Conservation (phyloP, 441 rosid species). For the Melastoma candidum region DNA sequence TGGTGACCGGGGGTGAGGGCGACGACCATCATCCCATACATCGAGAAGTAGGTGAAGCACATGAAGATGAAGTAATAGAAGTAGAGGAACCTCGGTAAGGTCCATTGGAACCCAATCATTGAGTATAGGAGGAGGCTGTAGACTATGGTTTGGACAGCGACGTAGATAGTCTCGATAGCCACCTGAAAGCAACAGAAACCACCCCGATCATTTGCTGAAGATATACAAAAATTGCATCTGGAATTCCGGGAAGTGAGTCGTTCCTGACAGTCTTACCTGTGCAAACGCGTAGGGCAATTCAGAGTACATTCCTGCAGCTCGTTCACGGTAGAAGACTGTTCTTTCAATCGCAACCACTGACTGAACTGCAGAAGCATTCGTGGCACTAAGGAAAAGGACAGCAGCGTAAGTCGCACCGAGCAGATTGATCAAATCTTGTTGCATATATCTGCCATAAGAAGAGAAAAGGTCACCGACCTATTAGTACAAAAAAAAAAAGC, state of each 20-base stretch:
- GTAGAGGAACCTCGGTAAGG: slow-evolving; percentile 37
- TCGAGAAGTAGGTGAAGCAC: slow-evolving; percentile 56
- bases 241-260: too few species aligned
- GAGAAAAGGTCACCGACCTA: neutral
- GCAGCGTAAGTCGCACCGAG: slow-evolving; percentile 81
- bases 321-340: slow-evolving; percentile 83
- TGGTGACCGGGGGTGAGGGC: slow-evolving; percentile 73
- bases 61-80: slow-evolving; percentile 49
- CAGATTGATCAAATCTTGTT: slow-evolving; percentile 61
- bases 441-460: slow-evolving; percentile 28
- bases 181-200: slow-evolving; percentile 30
- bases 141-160: slow-evolving; percentile 40
- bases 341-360: slow-evolving; percentile 59
- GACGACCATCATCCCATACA: slow-evolving; percentile 78
- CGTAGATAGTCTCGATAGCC: slow-evolving; percentile 49
- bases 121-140: slow-evolving; percentile 42
- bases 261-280: slow-evolving; percentile 31
- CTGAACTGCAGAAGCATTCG: slow-evolving; percentile 54
- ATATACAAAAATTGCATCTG: too few species aligned
- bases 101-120: slow-evolving; percentile 72
- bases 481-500: too few species aligned
- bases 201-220: too few species aligned
- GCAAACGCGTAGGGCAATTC: slow-evolving; percentile 73
- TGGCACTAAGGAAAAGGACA: slow-evolving; percentile 70
- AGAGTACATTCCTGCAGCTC: slow-evolving; percentile 90